Evolutionary conservation across 352 stramenopile genomes (phyloP).

Genomic region (Peronospora belbahrii): DNA sequence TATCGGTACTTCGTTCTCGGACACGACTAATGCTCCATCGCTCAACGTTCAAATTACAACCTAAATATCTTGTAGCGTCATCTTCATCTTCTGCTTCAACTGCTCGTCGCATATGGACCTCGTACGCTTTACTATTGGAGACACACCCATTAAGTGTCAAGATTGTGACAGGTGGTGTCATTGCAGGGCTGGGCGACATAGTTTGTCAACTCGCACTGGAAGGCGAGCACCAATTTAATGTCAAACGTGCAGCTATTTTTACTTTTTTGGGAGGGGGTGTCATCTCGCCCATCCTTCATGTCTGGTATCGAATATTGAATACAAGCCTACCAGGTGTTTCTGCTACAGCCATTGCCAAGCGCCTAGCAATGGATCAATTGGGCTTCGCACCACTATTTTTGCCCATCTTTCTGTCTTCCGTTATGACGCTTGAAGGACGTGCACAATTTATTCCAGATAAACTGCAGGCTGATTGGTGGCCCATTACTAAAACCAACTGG

Average conservation of each 20-base stretch:
- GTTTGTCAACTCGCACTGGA: slow-evolving; percentile 55
- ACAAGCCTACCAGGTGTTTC: slow-evolving; percentile 29
- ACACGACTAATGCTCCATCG: background rate
- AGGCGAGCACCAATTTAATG: slow-evolving; percentile 19
- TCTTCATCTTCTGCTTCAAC: slow-evolving; percentile 9
- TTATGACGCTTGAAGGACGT: slow-evolving; percentile 58
- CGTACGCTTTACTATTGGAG: slow-evolving; percentile 49
- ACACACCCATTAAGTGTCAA: slow-evolving; percentile 58
- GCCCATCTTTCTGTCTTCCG: slow-evolving; percentile 59
- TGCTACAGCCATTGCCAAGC: slow-evolving; percentile 40
- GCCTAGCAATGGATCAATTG: slow-evolving; percentile 68
- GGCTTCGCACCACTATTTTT: slow-evolving; percentile 70
- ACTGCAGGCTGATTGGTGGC: slow-evolving; percentile 70
- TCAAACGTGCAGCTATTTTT: slow-evolving; percentile 53
- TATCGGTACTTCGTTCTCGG: slow-evolving; percentile 22
- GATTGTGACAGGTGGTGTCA: slow-evolving; percentile 47
- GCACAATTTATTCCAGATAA: slow-evolving; percentile 48
- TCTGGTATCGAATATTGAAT: slow-evolving; percentile 67
- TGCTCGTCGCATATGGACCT: slow-evolving; percentile 35
- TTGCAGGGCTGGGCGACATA: slow-evolving; percentile 61
- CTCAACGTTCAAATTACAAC: background rate
- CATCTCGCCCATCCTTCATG: slow-evolving; percentile 69
- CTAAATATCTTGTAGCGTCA: background rate
- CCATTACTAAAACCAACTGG: slow-evolving; percentile 71
- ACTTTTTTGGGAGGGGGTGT: slow-evolving; percentile 55